Evolutionary conservation across 2,329 filamentous ascomycete species (phyloP).

Genomic region (Talaromyces funiculosus): DNA sequence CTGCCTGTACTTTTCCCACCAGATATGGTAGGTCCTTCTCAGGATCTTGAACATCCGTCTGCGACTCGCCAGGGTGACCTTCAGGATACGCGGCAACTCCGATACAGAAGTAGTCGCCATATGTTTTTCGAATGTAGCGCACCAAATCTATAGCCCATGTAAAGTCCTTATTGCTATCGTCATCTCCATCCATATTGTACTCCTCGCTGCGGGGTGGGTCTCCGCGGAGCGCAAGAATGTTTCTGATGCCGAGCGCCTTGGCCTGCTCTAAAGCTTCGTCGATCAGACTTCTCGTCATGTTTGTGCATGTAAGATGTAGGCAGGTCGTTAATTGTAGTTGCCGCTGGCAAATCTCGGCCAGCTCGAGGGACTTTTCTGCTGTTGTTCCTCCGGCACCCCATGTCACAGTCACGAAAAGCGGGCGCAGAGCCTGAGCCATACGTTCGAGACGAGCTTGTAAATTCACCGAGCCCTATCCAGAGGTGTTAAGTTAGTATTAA

Average conservation of each 20-base stretch:
- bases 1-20: constrained; percentile 83
- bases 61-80: constrained; percentile 84
- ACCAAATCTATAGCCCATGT: constrained; percentile 86
- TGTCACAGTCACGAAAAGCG: constrained; percentile 93
- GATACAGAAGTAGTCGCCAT: constrained; percentile 94
- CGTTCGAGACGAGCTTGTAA: constrained; percentile 87
- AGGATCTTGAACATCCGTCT: constrained; percentile 69
- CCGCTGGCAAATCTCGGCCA: constrained; percentile 91
- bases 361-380: constrained; percentile 80
- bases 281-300: constrained; percentile 82
- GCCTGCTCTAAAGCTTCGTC: constrained; percentile 88
- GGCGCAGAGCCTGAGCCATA: constrained; percentile 86
- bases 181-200: constrained; percentile 62
- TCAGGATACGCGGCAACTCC: constrained; percentile 94
- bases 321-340: constrained; percentile 91
- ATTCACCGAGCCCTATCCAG: constrained; percentile 71
- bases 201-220: constrained; percentile 87
- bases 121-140: constrained; percentile 73
- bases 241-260: constrained; percentile 82
- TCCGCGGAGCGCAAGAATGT: constrained; percentile 85
- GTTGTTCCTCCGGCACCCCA: constrained; percentile 97
- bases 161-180: constrained; percentile 69
- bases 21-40: constrained; percentile 73
- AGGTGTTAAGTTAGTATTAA: not conserved
- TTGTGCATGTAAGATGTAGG: constrained; percentile 93